Percentiles rank a stretch among this genome's conserved stretches.
phyloP scores from a whole-genome alignment of 768 basidiomycete species.

The Macrocybe gigantea region DNA sequence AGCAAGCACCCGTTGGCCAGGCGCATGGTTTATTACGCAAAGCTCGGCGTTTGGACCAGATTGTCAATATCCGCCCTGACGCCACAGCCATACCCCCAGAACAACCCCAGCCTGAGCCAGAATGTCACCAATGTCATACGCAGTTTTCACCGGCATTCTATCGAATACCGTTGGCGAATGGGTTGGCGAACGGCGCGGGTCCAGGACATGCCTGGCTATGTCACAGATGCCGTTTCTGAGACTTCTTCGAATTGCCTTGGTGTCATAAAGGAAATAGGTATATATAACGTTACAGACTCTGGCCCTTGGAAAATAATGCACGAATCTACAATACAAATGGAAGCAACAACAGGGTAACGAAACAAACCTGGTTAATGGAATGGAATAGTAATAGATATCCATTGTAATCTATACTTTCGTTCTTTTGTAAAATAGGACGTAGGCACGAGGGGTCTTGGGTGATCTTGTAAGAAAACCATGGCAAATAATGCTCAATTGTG shows the following conservation, averaged over 20 bases:
- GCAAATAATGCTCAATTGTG: constrained; percentile 1
- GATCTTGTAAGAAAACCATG: constrained; percentile 1
- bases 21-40: constrained; percentile 87
- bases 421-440: constrained; percentile 80
- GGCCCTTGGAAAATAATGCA: constrained; percentile 8
- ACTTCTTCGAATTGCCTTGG: too few species aligned
- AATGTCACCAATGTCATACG: constrained; percentile 60
- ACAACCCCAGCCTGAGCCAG: constrained; percentile 25
- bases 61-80: constrained; percentile 49
- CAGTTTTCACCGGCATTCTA: constrained; percentile 77
- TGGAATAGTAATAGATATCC: constrained; percentile 18
- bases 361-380: constrained; percentile 9
- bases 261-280: too few species aligned
- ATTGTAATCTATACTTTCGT: constrained; percentile 35
- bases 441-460: constrained; percentile 52
- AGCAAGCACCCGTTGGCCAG: constrained; percentile 64
- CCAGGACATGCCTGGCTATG: constrained; percentile 27
- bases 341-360: constrained; percentile 11
- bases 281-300: constrained; percentile 12
- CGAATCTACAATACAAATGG: constrained; percentile 17
- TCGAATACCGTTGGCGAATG: constrained; percentile 15
- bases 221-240: constrained; percentile 41
- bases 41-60: constrained; percentile 74
- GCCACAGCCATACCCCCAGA: constrained; percentile 15
- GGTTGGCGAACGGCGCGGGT: neutral